Conservation (phyloP, 164 flowering plant genomes). For the Saururus chinensis region DNA sequence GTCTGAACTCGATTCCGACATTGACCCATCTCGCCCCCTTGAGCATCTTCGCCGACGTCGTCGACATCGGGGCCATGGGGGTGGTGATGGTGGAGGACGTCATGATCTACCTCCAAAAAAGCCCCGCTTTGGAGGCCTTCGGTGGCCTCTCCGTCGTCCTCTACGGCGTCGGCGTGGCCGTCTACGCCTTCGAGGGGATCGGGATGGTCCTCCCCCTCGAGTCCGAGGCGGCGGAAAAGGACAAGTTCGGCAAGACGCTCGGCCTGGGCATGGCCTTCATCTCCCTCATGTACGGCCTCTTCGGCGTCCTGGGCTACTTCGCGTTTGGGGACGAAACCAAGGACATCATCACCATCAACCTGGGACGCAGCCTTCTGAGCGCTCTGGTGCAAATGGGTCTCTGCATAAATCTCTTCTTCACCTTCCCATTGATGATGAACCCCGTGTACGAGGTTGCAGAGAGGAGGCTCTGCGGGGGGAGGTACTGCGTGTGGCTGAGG, state of each 20-base stretch:
- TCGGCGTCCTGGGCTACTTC: constrained; percentile 75
- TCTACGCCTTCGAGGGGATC: constrained; percentile 77
- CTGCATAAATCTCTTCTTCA: constrained; percentile 64
- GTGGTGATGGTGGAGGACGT: constrained; percentile 77
- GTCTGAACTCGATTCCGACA: constrained; percentile 61
- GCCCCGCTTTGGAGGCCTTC: constrained; percentile 39
- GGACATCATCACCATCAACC: constrained; percentile 70
- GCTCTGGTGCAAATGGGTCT: constrained; percentile 63
- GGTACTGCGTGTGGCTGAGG: constrained; percentile 57
- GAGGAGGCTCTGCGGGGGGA: constrained; percentile 45
- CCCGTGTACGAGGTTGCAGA: constrained; percentile 85
- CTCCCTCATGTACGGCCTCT: constrained; percentile 46
- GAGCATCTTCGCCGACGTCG: constrained; percentile 88
- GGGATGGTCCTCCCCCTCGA: constrained; percentile 85
- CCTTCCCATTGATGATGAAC: constrained; percentile 90
- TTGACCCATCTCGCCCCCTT: constrained; percentile 83
- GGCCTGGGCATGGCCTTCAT: constrained; percentile 52
- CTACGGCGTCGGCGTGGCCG: constrained; percentile 75
- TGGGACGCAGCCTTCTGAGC: constrained; percentile 55
- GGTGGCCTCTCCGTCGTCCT: constrained; percentile 51
- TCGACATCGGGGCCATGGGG: constrained; percentile 77
- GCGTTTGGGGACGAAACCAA: constrained; percentile 73
- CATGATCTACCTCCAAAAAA: constrained; percentile 17
- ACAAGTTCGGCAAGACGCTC: constrained; percentile 47
- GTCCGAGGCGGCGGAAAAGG: constrained; percentile 49